These are phyloP conservation scores for Pleurostoma richardsiae DNA, from an alignment of 2,329 filamentous ascomycete genomes.

Conservation along the genomic window DNA sequence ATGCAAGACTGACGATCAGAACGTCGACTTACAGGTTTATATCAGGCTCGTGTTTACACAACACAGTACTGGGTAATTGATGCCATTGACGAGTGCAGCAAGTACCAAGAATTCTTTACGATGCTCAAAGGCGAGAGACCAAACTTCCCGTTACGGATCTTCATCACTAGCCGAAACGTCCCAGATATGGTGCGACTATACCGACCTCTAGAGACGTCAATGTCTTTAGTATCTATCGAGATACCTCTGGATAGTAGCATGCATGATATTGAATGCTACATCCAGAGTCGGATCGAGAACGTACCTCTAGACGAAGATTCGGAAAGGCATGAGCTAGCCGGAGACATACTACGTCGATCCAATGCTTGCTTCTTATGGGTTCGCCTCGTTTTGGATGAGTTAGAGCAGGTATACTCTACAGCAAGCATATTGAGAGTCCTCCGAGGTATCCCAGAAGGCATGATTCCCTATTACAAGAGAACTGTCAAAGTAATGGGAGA, in stretches of 20 bases:
- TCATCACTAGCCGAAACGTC: slow-evolving; percentile 20
- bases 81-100: slow-evolving; percentile 25
- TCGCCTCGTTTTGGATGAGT: slow-evolving; percentile 21
- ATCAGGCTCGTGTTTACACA: slow-evolving; percentile 7
- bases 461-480: slow-evolving; percentile 20
- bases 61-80: slow-evolving; percentile 28
- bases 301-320: slow-evolving; percentile 8
- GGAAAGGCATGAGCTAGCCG: slow-evolving; percentile 9
- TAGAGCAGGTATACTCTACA: slow-evolving; percentile 15
- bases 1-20: not conserved
- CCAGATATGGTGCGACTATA: slow-evolving; percentile 11
- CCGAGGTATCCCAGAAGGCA: slow-evolving; percentile 22
- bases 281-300: slow-evolving; percentile 13
- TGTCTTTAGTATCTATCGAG: slow-evolving; percentile 6
- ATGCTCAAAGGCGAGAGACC: slow-evolving; percentile 12
- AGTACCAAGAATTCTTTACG: slow-evolving; percentile 14
- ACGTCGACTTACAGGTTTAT: not conserved
- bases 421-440: slow-evolving; percentile 20
- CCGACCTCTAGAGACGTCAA: slow-evolving; percentile 3
- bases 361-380: slow-evolving; percentile 26
- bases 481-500: slow-evolving; percentile 14
- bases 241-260: slow-evolving; percentile 16
- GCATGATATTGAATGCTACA: slow-evolving; percentile 17
- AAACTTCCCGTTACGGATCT: slow-evolving; percentile 17
- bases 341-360: slow-evolving; percentile 17